Base-by-base conservation (phyloP, 176 grass and related monocot species). In the Musa troglodytarum region DNA sequence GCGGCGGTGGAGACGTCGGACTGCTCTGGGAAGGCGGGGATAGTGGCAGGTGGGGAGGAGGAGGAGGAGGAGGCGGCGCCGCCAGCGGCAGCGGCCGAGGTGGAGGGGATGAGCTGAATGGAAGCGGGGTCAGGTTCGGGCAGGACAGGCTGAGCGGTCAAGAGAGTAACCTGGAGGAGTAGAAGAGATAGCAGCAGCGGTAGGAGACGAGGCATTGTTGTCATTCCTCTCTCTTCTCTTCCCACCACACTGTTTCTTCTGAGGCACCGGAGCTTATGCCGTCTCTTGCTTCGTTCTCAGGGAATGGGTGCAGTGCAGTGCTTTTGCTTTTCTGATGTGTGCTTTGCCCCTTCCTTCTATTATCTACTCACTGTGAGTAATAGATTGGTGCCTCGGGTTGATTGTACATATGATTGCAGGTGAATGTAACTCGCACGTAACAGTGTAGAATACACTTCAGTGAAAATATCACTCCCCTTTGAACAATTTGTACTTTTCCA, bases 11-110 rank as follows among this genome's bases (percentile, higher is more conserved):
- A 51, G 6, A 52, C 19, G 20, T 64, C 75, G 34, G 75, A 77
- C 20, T 74, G 72, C 72, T 74, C 72, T 11, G 72, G 72, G 72
- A 74, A 74, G 52, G 72, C 72, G 53, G 72, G 72, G 21, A 74
- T 74, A 21, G 72, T 74, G 53, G 23, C 1, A 0, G 52, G n/a
- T 7, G 65, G 12, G 34, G 3, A 43, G 34, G 3, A 43, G 4
- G 34, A 43, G 26, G 50, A 11, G 10, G 69, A 21, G 69, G 50
- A 7, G 3, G 50, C 2, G 19, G 21, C 17, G 52, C 20, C 12
- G 52, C 21, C 71, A 11, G 11, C 24, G 12, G 65, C 22, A 24
- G 22, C 1, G 10, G 3, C 65, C 1, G 85, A 78, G 72, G 51
- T 2, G 19, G 71, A 11, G 22, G 52, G 52, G 1, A 55, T 26